Evolutionary conservation across 2,329 filamentous ascomycete genomes (phyloP).

Genomic region (Lasiodiplodia sp.): DNA sequence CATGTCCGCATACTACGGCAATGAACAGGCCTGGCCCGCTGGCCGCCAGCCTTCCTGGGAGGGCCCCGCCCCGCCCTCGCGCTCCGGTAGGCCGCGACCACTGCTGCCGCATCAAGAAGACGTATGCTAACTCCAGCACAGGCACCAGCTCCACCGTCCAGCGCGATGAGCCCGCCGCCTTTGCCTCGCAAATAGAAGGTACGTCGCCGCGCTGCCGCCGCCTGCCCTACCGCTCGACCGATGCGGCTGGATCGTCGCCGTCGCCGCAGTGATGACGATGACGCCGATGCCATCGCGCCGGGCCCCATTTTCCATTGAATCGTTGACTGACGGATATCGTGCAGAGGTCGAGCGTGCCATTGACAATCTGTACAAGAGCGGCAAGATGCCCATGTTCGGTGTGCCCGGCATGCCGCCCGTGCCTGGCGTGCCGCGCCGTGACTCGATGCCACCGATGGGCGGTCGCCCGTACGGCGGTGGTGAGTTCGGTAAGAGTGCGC

Average conservation of each 20-base stretch:
- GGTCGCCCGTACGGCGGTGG: constrained; percentile 57
- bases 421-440: constrained; percentile 66
- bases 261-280: background rate
- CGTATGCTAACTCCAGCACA: constrained; percentile 49
- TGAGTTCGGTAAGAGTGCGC: constrained; percentile 20
- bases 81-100: constrained; percentile 65
- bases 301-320: background rate
- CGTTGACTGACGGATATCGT: background rate
- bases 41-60: constrained; percentile 75
- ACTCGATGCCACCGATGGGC: constrained; percentile 73
- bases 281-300: background rate
- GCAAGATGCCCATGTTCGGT: constrained; percentile 65
- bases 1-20: constrained; percentile 65
- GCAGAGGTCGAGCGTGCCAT: constrained; percentile 94
- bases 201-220: constrained; percentile 52
- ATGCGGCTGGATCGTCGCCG: background rate
- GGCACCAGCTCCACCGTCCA: constrained; percentile 75
- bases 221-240: background rate
- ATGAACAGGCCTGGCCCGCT: constrained; percentile 68
- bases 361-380: constrained; percentile 95
- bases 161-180: constrained; percentile 76
- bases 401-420: constrained; percentile 15
- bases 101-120: constrained; percentile 32
- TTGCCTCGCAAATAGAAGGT: constrained; percentile 90
- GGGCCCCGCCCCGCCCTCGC: constrained; percentile 73